Conservation (phyloP, 441 rosid species). For the Melastoma candidum region DNA sequence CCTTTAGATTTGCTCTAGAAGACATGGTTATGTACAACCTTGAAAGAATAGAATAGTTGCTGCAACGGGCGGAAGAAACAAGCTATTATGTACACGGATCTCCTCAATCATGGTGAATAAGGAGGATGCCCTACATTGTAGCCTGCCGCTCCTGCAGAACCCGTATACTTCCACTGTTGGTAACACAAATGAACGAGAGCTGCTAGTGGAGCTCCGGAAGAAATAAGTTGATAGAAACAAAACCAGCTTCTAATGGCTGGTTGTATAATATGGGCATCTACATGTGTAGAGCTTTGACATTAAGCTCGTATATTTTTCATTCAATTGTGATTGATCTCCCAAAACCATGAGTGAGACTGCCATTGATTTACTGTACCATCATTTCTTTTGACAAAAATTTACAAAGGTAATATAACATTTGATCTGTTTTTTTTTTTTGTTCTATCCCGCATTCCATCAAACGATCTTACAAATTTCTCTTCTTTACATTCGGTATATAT, state of each 20-base stretch:
- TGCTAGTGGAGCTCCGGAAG: not conserved
- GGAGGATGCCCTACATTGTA: not conserved
- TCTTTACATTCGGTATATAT: no score
- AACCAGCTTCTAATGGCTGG: not conserved
- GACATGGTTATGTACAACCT: constrained; percentile 82
- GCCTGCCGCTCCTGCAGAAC: not conserved
- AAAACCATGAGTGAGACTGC: constrained; percentile 1
- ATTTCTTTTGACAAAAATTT: no score
- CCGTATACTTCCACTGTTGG: not conserved
- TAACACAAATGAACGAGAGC: not conserved
- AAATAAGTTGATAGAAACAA: not conserved
- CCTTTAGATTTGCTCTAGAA: constrained; percentile 53
- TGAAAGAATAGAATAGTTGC: constrained; percentile 57
- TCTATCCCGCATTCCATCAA: no score
- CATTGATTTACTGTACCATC: constrained; percentile 1
- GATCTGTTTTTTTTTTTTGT: no score
- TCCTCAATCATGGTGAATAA: not conserved
- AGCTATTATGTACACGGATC: not conserved
- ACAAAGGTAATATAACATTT: no score
- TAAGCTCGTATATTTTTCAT: constrained; percentile 18
- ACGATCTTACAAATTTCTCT: no score
- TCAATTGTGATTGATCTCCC: constrained; percentile 6
- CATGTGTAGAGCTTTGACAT: constrained; percentile 22
- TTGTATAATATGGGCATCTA: constrained; percentile 15
- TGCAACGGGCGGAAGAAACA: not conserved